phyloP scores from a whole-genome alignment of 2,329 filamentous ascomycete genomes.

The Colletotrichum filicis region DNA sequence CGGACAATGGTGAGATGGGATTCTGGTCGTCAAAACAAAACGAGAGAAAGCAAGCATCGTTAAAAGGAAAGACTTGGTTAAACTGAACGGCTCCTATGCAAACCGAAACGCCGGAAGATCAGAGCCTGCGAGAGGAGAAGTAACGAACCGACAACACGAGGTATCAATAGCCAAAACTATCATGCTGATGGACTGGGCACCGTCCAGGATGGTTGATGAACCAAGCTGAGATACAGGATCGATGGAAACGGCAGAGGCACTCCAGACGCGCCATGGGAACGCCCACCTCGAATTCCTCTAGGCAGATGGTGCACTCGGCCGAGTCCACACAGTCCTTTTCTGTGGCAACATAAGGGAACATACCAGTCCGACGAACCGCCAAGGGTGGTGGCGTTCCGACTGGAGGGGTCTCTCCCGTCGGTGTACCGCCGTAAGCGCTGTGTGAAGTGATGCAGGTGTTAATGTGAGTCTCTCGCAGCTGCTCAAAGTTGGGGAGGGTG shows the following conservation, averaged over 20 bases:
- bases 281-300: slow-evolving; percentile 73
- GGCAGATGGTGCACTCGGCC: slow-evolving; percentile 75
- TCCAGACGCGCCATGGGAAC: slow-evolving; percentile 73
- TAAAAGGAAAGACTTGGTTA: slow-evolving; percentile 25
- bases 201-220: slow-evolving; percentile 70
- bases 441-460: slow-evolving; percentile 66
- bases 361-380: slow-evolving; percentile 62
- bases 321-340: slow-evolving; percentile 77
- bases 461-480: slow-evolving; percentile 68
- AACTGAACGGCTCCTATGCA: not conserved
- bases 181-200: slow-evolving; percentile 75
- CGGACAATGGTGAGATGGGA: not conserved
- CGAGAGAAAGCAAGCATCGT: not conserved
- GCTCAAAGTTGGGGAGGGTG: slow-evolving; percentile 63
- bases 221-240: slow-evolving; percentile 70
- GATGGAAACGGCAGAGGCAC: slow-evolving; percentile 74
- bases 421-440: slow-evolving; percentile 58
- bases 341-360: slow-evolving; percentile 72
- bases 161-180: slow-evolving; percentile 63
- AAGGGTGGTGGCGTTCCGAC: slow-evolving; percentile 44
- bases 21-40: not conserved
- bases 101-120: slow-evolving; percentile 30
- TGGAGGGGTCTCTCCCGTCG: slow-evolving; percentile 37
- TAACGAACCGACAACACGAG: not conserved
- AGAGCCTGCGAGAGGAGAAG: not conserved